phyloP scores from a whole-genome alignment of 768 basidiomycete genomes.

The Suillus discolor region DNA sequence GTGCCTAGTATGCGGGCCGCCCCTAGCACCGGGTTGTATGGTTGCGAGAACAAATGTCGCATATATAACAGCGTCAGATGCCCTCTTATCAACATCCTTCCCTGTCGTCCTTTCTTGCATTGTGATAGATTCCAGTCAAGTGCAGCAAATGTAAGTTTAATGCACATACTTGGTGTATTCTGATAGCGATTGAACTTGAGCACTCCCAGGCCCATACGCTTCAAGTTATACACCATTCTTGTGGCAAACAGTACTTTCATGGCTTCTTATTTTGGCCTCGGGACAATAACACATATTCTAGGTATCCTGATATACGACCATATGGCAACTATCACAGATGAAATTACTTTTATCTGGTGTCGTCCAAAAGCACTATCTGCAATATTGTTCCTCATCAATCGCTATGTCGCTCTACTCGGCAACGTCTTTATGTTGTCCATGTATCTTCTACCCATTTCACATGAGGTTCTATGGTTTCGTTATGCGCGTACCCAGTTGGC shows the following conservation, averaged over 20 bases:
- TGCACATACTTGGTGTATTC: not conserved
- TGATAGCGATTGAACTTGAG: not conserved
- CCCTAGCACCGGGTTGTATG: no score
- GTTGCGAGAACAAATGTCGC: no score
- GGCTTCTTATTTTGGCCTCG: not conserved
- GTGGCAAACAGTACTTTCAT: slow-evolving; percentile 9
- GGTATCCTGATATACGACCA: slow-evolving; percentile 34
- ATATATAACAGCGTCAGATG: not conserved
- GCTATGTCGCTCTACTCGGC: slow-evolving; percentile 49
- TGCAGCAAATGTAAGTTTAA: not conserved
- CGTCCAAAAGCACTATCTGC: slow-evolving; percentile 40
- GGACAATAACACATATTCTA: slow-evolving; percentile 10
- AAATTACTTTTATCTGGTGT: slow-evolving; percentile 50
- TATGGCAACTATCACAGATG: slow-evolving; percentile 32
- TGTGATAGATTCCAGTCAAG: not conserved
- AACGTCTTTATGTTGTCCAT: slow-evolving; percentile 33
- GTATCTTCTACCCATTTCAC: slow-evolving; percentile 27
- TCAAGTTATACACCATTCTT: not conserved
- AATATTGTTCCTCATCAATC: slow-evolving; percentile 50
- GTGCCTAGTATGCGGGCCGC: not conserved
- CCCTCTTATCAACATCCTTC: not conserved
- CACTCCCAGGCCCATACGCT: slow-evolving; percentile 3
- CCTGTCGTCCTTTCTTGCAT: not conserved
- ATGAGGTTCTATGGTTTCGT: not conserved
- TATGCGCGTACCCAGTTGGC: not conserved